phyloP scores from a whole-genome alignment of 2,329 filamentous ascomycete species.

The Trichoderma sp. region DNA sequence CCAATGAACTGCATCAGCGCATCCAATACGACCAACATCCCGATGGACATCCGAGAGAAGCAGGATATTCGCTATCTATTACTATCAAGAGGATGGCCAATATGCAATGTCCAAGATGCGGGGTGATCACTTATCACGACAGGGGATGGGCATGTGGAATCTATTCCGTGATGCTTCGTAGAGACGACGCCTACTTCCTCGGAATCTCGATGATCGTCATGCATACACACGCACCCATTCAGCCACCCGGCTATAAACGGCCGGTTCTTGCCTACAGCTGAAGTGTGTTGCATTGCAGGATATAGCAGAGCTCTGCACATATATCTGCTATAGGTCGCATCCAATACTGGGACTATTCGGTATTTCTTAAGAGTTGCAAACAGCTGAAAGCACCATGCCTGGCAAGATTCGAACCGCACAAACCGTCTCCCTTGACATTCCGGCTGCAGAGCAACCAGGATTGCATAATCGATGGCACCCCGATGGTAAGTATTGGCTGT shows the following conservation, averaged over 20 bases:
- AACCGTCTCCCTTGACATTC: slow-evolving; percentile 55
- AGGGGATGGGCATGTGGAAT: neutral
- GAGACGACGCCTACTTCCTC: neutral
- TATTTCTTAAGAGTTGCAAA: too few species aligned
- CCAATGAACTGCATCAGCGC: neutral
- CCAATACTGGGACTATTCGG: neutral
- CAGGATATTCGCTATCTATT: neutral
- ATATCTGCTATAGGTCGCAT: neutral
- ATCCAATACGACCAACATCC: neutral
- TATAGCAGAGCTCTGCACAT: neutral
- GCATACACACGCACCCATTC: neutral
- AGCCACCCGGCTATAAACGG: neutral
- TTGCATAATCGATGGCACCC: slow-evolving; percentile 92
- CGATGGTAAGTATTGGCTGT: slow-evolving; percentile 58
- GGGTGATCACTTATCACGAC: neutral
- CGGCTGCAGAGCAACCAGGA: slow-evolving; percentile 65
- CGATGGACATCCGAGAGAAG: slow-evolving; percentile 6
- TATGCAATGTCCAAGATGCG: neutral
- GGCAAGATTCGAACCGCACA: slow-evolving; percentile 62
- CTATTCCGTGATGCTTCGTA: neutral
- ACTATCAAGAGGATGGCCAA: neutral
- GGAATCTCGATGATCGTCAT: neutral
- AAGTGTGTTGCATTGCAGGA: neutral
- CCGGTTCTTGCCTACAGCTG: neutral
- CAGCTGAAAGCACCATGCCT: slow-evolving; percentile 30